Base-by-base conservation (phyloP, 2,329 filamentous ascomycete genomes). In the Hypomyces perniciosus region DNA sequence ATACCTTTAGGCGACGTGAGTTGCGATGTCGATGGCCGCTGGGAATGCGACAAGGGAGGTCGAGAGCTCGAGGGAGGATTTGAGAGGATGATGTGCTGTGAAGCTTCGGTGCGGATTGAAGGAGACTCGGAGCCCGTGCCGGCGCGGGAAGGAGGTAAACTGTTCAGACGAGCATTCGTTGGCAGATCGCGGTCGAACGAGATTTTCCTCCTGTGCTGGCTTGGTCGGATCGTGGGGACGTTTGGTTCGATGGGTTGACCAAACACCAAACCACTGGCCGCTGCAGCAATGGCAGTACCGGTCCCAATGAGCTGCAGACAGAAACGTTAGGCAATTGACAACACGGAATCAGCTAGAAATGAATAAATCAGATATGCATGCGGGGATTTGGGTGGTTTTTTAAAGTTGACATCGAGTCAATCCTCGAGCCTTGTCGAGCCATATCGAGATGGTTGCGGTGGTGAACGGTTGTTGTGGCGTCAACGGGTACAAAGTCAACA, bases 261-360 rank as follows among this genome's bases (percentile, higher is more conserved):
- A 65, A 83, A 81, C 57, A 78, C 77, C 55, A 83, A 68, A 59
- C 80, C 79, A 59, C 72, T 75, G 65, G 78, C 73, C 59, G 79
- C 79, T 62, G 79, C 78, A 68, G 79, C 80, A 65, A 81, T 76
- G 57, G 78, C 79, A 68, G 79, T 79, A 66, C 80, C 78, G 59
- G 79, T 77, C 67, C 79, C 80, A 68, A 82, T 76, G 61, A 83
- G 78, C 80, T 83, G 61, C 44, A 48, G 45, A 35, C 33, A 35
- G 4, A 54, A 28, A 35, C 38, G 44, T 46, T 38, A 46, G 44
- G 29, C 12, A 44, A 29, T 20, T 44, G 33, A 35, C 33, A 35
- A 35, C 33, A 8, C 8, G 33, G 12, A 12, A 8, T 35, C 33
- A 8, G 12, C 8, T 12, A 12, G 33, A 35, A 35, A 35, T 12